phyloP scores from a whole-genome alignment of 148 eudicot species.

The Nepenthes mirabilis region DNA sequence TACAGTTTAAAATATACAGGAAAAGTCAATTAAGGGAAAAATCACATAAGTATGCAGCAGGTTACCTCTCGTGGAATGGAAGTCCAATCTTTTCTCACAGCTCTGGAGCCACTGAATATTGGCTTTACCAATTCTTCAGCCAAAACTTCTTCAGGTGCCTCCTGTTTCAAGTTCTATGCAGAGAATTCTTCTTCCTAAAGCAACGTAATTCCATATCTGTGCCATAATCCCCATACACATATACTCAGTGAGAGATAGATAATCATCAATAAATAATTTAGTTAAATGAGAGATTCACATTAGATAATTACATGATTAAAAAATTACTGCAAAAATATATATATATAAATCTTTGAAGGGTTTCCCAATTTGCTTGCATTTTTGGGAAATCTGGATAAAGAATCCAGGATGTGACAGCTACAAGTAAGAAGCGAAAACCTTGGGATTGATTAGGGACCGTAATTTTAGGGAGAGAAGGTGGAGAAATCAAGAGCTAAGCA shows the following conservation, averaged over 20 bases:
- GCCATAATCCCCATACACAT: neutral
- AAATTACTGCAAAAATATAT: neutral
- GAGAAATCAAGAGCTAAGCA: conserved; percentile 51
- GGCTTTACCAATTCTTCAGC: conserved; percentile 39
- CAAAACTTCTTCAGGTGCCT: conserved; percentile 27
- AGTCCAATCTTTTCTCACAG: conserved; percentile 28
- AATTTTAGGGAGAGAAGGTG: conserved; percentile 23
- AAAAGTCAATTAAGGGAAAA: too few relatives aligned
- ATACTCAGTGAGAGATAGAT: too few relatives aligned
- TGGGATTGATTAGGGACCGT: conserved; percentile 27
- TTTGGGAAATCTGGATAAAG: conserved; percentile 16
- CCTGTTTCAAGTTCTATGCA: conserved; percentile 33
- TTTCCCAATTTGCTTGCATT: conserved; percentile 17
- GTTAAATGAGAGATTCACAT: neutral
- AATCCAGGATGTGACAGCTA: conserved; percentile 24
- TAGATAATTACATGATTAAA: neutral
- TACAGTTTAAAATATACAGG: too few relatives aligned
- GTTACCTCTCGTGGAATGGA: conserved; percentile 37
- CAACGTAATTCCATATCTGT: conserved; percentile 61
- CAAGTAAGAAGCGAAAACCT: conserved; percentile 17
- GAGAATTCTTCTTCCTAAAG: conserved; percentile 55
- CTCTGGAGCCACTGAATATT: conserved; percentile 20
- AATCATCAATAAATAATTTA: neutral
- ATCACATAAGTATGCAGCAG: neutral
- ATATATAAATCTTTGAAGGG: too few relatives aligned